phyloP scores from a whole-genome alignment of 176 grass and related monocot species.

The Rhipidocladum racemiflorum region DNA sequence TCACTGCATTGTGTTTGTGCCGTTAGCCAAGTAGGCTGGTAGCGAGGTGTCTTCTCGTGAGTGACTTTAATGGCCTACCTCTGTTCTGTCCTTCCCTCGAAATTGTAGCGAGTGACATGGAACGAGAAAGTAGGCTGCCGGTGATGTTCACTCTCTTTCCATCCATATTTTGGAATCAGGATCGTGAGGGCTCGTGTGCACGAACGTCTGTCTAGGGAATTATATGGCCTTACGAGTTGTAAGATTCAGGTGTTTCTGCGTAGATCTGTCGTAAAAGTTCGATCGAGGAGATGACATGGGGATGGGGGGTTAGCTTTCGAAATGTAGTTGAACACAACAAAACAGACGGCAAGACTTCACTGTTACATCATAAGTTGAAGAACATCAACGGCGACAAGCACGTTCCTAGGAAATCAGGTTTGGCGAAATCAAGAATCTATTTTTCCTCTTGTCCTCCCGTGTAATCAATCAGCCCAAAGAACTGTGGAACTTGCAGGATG shows the following conservation, averaged over 20 bases:
- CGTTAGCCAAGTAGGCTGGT: background rate
- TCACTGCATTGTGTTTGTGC: background rate
- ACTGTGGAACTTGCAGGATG: conserved; percentile 60
- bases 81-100: too few species aligned
- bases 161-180: background rate
- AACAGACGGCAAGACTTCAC: background rate
- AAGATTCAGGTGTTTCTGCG: too few species aligned
- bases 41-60: too few species aligned
- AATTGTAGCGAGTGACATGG: too few species aligned
- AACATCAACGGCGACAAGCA: background rate
- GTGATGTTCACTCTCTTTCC: background rate
- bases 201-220: too few species aligned
- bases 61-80: too few species aligned
- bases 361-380: background rate
- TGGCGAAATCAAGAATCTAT: background rate
- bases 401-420: background rate
- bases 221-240: too few species aligned
- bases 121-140: too few species aligned
- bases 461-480: conserved; percentile 29
- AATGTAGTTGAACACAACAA: background rate
- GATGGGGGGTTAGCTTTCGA: background rate
- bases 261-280: too few species aligned
- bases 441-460: background rate
- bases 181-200: too few species aligned
- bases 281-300: background rate